Base-by-base conservation (phyloP, 345 rosid genomes). In the Lepidium didymum region DNA sequence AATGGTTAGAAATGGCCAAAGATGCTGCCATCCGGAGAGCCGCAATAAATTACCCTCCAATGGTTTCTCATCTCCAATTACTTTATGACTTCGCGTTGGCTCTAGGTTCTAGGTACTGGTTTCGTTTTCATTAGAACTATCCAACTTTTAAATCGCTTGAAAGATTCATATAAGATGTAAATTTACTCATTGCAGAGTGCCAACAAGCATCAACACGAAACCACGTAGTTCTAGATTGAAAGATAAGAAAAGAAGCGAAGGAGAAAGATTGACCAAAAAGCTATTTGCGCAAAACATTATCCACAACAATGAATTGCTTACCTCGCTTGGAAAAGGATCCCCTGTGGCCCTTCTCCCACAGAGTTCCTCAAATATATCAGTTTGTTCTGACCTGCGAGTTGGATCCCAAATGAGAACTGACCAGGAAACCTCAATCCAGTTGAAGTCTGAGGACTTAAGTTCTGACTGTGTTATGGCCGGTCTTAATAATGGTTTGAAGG, bases 61-160 rank as follows among this genome's bases (percentile, higher is more conserved):
- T 94, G 99, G 97, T 94, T 74, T 94, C 97, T 71, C 99, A 94
- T 91, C 86, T 85, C 76, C 97, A 94, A 83, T 80, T 94, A 75
- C 99, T 94, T 58, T 94, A 91, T 80, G 99, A 94, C 83, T 91
- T 81, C 75, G 93, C 96, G 4, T 77, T 83, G 47, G 88, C 91
- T 72, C 66, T 86, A 61, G 80, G 87, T 82, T 81, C 96, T 65
- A 91, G 96, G 99, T 94, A 85, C 59, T 46, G 37, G n/a, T 49
- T 44, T 69, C 9, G n/a, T 55, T 44, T 54, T 12, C 8, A 18
- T 21, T 16, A 14, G 41, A 19, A 49, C 31, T 47, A 16, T 38
- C 44, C 11, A 45, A 14, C 36, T 56, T 45, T 9, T 33, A 29
- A 70, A n/a, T 14, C 19, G 16, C 67, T 70, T 64, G 6, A 56